phyloP scores from a whole-genome alignment of 2,329 filamentous ascomycete genomes.

The Chaetomiaceae sp. region DNA sequence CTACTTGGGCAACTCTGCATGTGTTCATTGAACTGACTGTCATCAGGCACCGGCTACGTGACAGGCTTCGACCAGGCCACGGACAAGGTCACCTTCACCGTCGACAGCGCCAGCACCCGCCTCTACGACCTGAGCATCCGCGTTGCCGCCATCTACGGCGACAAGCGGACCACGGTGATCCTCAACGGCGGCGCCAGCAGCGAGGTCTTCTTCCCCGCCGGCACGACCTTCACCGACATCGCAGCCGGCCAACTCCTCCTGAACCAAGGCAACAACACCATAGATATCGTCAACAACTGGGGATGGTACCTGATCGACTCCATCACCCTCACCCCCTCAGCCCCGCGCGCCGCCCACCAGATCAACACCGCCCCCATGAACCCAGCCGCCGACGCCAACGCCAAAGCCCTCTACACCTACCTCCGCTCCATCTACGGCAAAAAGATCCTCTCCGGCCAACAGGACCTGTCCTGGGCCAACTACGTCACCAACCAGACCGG shows the following conservation, averaged over 20 bases:
- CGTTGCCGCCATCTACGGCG: slow-evolving; percentile 43
- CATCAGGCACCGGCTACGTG: slow-evolving; percentile 42
- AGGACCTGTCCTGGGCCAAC: slow-evolving; percentile 40
- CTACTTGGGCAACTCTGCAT: too few relatives aligned
- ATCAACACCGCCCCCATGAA: slow-evolving; percentile 34
- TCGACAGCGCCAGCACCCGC: slow-evolving; percentile 32
- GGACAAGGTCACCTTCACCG: slow-evolving; percentile 42
- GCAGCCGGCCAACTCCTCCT: slow-evolving; percentile 43
- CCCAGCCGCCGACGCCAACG: slow-evolving; percentile 33
- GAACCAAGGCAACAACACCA: slow-evolving; percentile 40
- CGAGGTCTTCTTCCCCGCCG: slow-evolving; percentile 39
- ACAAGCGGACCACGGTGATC: slow-evolving; percentile 41
- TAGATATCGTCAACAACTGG: slow-evolving; percentile 45
- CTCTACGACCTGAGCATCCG: slow-evolving; percentile 43
- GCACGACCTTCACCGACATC: slow-evolving; percentile 36
- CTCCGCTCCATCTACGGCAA: slow-evolving; percentile 43
- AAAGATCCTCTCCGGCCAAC: slow-evolving; percentile 46
- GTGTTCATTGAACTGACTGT: neutral
- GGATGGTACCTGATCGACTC: slow-evolving; percentile 46
- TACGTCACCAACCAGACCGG: slow-evolving; percentile 42
- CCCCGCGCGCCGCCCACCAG: slow-evolving; percentile 18
- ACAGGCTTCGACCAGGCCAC: slow-evolving; percentile 40
- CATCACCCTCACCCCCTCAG: slow-evolving; percentile 31
- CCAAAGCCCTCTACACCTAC: slow-evolving; percentile 39
- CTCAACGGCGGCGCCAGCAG: slow-evolving; percentile 40